Base-by-base conservation (phyloP, 768 basidiomycete species). In the Cyclocybe aegerita region DNA sequence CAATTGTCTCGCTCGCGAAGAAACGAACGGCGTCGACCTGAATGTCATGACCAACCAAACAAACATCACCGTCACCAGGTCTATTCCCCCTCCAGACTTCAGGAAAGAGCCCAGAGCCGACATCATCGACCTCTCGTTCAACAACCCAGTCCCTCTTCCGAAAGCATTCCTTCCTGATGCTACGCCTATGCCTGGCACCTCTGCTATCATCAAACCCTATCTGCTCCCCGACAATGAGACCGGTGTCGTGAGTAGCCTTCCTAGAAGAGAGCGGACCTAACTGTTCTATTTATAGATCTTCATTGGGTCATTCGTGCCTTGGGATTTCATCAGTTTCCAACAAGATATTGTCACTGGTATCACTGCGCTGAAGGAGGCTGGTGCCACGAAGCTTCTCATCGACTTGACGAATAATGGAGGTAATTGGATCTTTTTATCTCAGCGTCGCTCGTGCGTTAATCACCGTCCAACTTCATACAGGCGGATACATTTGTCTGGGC, bases 341-440 rank as follows among this genome's bases (percentile, higher is more conserved):
- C 51, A 60, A 0, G 81, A 85, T 54, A 70, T 75, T 0, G 72
- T 70, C 0, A 65, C 75, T 7, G 73, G 78, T 1, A 62, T 83
- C 50, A 56, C 56, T 1, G 58, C 71, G 3, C 79, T 86, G 67
- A 63, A 81, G 54, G 53, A 60, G 0, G 70, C 73, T 2, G 79
- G 78, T 4, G 78, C 82, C 8, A 76, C 70, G 0, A 74, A 71
- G 31, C 63, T 85, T 9, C 55, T 86, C 17, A 71, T 86, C 36
- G 84, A 86, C 59, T 60, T 84, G 32, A 78, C 79, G 9, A 80
- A 84, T 60, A 87, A 87, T 54, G 79, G 78, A 49, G 84, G 83
- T 77, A 41, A 15, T 74, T 35, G 10, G 9, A 8, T 31, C 12
- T 39, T 33, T 14, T 17, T 9, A 6, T 7, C 39, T 23, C 14